phyloP scores from a whole-genome alignment of 179 eudicot genomes.

The Silene vulgaris region DNA sequence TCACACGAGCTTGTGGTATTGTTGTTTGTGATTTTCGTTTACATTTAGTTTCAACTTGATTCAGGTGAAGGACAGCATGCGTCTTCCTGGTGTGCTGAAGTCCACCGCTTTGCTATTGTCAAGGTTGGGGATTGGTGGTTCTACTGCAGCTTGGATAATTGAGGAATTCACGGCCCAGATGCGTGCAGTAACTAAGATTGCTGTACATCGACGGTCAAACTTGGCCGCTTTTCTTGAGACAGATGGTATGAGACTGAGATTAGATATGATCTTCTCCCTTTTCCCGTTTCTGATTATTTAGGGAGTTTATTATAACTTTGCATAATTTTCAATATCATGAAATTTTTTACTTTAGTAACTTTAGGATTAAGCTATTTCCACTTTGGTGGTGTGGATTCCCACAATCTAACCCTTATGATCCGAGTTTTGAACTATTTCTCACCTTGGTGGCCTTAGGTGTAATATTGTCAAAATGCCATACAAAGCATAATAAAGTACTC shows the following conservation, averaged over 20 bases:
- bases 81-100: slow-evolving; percentile 89
- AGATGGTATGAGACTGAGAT: slow-evolving; percentile 51
- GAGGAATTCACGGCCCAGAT: slow-evolving; percentile 95
- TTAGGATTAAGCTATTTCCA: not conserved
- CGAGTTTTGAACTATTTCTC: not conserved
- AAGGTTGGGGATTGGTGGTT: slow-evolving; percentile 75
- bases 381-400: not conserved
- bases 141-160: slow-evolving; percentile 79
- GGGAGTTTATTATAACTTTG: not conserved
- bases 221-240: slow-evolving; percentile 78
- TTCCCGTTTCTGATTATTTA: not conserved
- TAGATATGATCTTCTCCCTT: slow-evolving; percentile 1
- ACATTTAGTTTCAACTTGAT: slow-evolving; percentile 17
- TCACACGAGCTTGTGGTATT: not conserved
- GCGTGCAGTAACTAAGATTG: slow-evolving; percentile 97
- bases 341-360: not conserved
- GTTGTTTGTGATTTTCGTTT: not conserved
- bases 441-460: not conserved
- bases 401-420: not conserved
- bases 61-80: slow-evolving; percentile 92
- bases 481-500: not conserved
- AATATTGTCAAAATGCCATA: not conserved
- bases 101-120: slow-evolving; percentile 64
- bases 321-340: not conserved
- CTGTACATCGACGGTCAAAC: slow-evolving; percentile 82